A percentile compares a stretch with the other conserved stretches of the same genome.
phyloP scores from a whole-genome alignment of 352 stramenopile genomes.

The Blastocystis sp. region DNA sequence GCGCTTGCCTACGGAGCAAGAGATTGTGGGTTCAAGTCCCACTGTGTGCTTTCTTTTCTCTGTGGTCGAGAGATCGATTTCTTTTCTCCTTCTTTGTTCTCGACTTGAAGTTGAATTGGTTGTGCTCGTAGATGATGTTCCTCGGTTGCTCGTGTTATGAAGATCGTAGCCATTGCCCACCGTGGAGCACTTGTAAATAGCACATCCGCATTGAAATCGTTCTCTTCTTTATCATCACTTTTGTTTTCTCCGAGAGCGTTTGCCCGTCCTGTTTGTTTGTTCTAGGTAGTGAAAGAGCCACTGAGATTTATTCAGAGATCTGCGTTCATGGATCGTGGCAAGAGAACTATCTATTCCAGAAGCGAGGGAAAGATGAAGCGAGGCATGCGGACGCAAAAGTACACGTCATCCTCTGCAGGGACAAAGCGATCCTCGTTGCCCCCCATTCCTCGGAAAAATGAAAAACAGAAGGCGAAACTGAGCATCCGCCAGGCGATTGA shows the following conservation, averaged over 20 bases:
- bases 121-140: neutral
- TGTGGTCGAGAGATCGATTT: neutral
- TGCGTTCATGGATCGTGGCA: neutral
- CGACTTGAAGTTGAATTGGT: neutral
- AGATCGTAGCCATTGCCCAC: neutral
- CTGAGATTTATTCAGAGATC: neutral
- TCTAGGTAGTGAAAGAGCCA: neutral
- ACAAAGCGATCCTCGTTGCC: neutral
- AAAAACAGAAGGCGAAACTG: neutral
- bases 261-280: neutral
- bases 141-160: neutral
- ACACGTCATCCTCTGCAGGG: neutral
- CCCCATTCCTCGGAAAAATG: neutral
- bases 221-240: neutral
- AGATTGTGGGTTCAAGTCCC: constrained; percentile 40
- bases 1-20: constrained; percentile 46
- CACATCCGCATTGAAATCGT: neutral
- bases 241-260: neutral
- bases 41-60: constrained; percentile 32
- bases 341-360: neutral
- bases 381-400: neutral
- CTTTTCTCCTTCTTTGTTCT: neutral
- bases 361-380: neutral
- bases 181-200: neutral
- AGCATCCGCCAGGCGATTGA: constrained; percentile 1